Conservation (phyloP, 768 basidiomycete species). For the Coprinellus micaceus region DNA sequence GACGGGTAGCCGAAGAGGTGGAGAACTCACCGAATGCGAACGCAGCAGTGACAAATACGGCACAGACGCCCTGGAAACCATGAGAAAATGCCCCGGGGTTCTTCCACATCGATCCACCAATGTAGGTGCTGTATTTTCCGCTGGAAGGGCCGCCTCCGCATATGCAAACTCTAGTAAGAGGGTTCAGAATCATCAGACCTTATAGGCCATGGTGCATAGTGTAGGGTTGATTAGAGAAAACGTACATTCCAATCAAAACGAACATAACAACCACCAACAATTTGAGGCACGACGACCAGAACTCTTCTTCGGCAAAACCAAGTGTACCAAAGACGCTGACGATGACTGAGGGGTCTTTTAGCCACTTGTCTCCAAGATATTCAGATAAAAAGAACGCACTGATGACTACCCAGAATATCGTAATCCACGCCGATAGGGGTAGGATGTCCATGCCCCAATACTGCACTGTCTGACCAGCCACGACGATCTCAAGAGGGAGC, state of each 20-base stretch:
- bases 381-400: conserved; percentile 35
- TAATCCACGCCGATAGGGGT: conserved; percentile 43
- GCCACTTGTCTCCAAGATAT: conserved; percentile 27
- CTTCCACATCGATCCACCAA: conserved; percentile 35
- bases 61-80: conserved; percentile 44
- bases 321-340: conserved; percentile 41
- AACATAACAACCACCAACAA: conserved; percentile 44
- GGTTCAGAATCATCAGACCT: too few species aligned
- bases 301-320: conserved; percentile 46
- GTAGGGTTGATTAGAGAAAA: too few species aligned
- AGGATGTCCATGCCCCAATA: conserved; percentile 39
- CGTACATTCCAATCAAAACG: conserved; percentile 24
- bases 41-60: conserved; percentile 44
- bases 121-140: conserved; percentile 33
- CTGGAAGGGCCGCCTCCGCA: conserved; percentile 38
- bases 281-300: conserved; percentile 50
- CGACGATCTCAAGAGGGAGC: conserved; percentile 43
- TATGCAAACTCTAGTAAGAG: conserved; percentile 40
- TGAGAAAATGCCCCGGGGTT: conserved; percentile 42
- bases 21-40: conserved; percentile 35
- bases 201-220: too few species aligned
- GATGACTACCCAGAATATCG: conserved; percentile 41
- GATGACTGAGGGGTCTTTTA: conserved; percentile 25
- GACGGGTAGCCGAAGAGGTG: too few species aligned
- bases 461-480: conserved; percentile 41